A percentile compares a stretch with the other conserved stretches of the same genome.
Conservation (phyloP, 192 early-diverging fungal species). For the Cetraspora pellucida region DNA sequence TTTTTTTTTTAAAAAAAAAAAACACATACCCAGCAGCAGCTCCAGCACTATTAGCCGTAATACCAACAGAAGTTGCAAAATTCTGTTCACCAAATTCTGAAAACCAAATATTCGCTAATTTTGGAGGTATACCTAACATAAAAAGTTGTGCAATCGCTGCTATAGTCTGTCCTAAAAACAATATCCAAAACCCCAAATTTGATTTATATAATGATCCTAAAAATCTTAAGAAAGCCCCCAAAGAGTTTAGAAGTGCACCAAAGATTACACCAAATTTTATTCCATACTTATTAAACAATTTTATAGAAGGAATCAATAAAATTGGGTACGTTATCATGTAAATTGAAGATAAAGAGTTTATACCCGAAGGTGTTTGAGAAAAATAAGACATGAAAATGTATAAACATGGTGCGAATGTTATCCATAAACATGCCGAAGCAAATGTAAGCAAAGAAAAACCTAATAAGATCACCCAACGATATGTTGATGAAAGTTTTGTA, state of each 20-base stretch:
- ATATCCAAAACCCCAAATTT: slow-evolving; percentile 37
- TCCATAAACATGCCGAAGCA: slow-evolving; percentile 46
- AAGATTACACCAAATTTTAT: slow-evolving; percentile 42
- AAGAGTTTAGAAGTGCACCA: slow-evolving; percentile 44
- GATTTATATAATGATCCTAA: slow-evolving; percentile 39
- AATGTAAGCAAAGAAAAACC: slow-evolving; percentile 46
- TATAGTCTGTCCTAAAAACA: slow-evolving; percentile 55
- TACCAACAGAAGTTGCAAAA: slow-evolving; percentile 45
- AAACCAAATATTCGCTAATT: slow-evolving; percentile 62
- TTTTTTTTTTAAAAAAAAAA: not conserved
- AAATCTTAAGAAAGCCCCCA: slow-evolving; percentile 39
- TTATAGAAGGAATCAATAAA: slow-evolving; percentile 40
- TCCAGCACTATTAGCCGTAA: slow-evolving; percentile 47
- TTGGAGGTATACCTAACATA: slow-evolving; percentile 57
- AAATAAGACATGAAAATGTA: slow-evolving; percentile 45
- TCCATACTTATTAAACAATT: slow-evolving; percentile 42
- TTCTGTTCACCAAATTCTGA: slow-evolving; percentile 46
- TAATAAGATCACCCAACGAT: slow-evolving; percentile 43
- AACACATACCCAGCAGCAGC: slow-evolving; percentile 41
- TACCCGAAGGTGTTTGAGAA: slow-evolving; percentile 34
- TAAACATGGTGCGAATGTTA: slow-evolving; percentile 50
- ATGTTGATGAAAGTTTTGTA: not conserved
- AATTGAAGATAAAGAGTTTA: slow-evolving; percentile 43
- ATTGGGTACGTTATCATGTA: slow-evolving; percentile 49
- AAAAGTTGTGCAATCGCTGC: slow-evolving; percentile 56